Evolutionary conservation across 331 rosid genomes (phyloP).

Genomic region (Cucumis variabilis): DNA sequence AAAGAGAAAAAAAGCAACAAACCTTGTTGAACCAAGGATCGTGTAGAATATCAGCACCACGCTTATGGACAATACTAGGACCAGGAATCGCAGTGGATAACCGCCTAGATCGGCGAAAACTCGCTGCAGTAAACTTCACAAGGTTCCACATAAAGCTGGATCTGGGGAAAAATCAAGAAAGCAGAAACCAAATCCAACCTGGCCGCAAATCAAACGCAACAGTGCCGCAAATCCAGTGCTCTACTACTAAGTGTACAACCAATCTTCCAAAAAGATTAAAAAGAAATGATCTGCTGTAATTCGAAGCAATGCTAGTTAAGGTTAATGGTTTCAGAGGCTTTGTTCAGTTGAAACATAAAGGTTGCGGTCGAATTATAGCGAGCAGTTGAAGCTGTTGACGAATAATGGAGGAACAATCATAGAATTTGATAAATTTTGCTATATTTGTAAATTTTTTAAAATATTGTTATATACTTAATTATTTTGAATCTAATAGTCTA

Average conservation of each 20-base stretch:
- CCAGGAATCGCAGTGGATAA: conserved; percentile 88
- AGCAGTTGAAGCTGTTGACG: conserved; percentile 25
- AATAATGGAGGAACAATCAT: neutral
- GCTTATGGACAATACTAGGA: conserved; percentile 95
- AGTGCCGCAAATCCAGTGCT: neutral
- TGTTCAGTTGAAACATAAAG: neutral
- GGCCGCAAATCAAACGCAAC: neutral
- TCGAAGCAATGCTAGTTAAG: neutral
- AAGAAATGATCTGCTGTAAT: neutral
- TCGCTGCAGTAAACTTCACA: conserved; percentile 65
- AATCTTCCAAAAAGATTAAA: conserved; percentile 11
- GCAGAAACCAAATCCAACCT: neutral
- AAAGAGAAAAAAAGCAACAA: neutral
- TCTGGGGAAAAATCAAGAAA: neutral
- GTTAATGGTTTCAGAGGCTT: neutral
- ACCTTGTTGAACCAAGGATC: conserved; percentile 99
- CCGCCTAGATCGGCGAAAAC: conserved; percentile 61
- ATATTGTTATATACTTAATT: too few relatives aligned
- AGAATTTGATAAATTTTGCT: too few relatives aligned
- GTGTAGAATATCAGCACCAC: conserved; percentile 98
- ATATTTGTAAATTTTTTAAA: too few relatives aligned
- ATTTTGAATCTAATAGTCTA: too few relatives aligned
- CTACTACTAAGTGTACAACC: neutral
- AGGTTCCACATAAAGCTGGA: conserved; percentile 72
- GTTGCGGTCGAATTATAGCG: conserved; percentile 38